Percentiles rank a stretch among this genome's conserved stretches.
Evolutionary conservation across 2,329 filamentous ascomycete genomes (phyloP).

Genomic region (Pseudogymnoascus verrucosus): DNA sequence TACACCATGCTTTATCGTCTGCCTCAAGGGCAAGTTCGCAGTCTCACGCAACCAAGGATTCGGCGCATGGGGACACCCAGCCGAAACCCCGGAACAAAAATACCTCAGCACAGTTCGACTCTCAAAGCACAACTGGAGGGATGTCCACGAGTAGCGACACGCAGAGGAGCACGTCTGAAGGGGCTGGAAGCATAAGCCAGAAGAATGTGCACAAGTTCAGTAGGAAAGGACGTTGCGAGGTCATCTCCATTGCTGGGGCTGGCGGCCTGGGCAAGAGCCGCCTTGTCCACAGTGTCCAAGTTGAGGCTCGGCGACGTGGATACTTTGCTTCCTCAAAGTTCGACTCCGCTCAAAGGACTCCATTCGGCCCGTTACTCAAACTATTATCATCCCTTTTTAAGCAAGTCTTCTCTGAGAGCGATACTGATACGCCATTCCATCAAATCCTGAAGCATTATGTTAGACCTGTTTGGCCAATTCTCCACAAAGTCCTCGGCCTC

Average conservation of each 20-base stretch:
- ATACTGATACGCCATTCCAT: constrained; percentile 58
- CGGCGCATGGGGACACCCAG: background rate
- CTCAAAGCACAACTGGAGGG: background rate
- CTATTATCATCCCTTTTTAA: constrained; percentile 59
- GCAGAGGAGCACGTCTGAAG: constrained; percentile 19
- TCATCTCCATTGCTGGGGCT: constrained; percentile 52
- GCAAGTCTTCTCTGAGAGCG: constrained; percentile 59
- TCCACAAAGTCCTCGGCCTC: constrained; percentile 53
- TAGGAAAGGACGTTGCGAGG: constrained; percentile 54
- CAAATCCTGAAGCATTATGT: constrained; percentile 54
- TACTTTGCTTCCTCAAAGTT: constrained; percentile 62
- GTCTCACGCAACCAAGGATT: background rate
- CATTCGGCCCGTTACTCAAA: constrained; percentile 56
- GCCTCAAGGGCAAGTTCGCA: background rate
- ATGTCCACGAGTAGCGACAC: constrained; percentile 3
- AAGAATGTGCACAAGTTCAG: constrained; percentile 41
- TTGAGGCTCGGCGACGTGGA: constrained; percentile 51
- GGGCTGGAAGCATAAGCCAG: constrained; percentile 22
- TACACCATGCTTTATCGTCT: background rate
- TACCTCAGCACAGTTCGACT: constrained; percentile 2
- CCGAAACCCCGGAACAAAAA: constrained; percentile 5
- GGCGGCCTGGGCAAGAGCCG: constrained; percentile 59
- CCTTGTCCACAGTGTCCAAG: constrained; percentile 54
- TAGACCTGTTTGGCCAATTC: constrained; percentile 54
- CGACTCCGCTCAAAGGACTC: constrained; percentile 50